phyloP scores from a whole-genome alignment of 2,329 filamentous ascomycete genomes.

The Parafenestella ontariensis region DNA sequence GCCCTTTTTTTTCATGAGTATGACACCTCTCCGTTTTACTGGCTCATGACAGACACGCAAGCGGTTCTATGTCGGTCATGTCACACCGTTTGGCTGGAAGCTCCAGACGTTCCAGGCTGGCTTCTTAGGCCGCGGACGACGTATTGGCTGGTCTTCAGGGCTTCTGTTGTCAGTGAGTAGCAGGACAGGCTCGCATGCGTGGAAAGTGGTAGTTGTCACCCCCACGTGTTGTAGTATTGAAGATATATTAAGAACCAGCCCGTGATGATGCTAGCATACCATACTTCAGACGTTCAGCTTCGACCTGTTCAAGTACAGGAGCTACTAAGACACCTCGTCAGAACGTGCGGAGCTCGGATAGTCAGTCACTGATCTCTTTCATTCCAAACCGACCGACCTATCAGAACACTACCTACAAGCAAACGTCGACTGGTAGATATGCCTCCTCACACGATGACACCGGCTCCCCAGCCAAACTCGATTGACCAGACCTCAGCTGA shows the following conservation, averaged over 20 bases:
- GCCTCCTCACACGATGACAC: background rate
- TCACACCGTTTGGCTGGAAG: background rate
- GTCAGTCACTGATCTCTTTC: background rate
- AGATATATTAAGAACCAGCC: background rate
- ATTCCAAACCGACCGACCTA: background rate
- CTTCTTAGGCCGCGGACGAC: no score
- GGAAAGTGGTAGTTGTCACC: background rate
- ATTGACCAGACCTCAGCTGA: background rate
- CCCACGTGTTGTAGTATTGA: background rate
- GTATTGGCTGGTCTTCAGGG: no score
- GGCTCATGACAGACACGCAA: background rate
- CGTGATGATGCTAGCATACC: background rate
- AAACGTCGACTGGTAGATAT: background rate
- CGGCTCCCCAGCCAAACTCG: background rate
- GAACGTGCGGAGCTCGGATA: background rate
- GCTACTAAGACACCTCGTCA: background rate
- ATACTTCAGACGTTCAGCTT: background rate
- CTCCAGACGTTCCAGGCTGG: background rate
- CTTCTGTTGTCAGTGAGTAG: background rate
- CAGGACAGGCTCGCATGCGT: background rate
- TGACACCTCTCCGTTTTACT: background rate
- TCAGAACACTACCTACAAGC: background rate
- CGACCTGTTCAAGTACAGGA: background rate
- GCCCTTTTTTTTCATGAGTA: background rate
- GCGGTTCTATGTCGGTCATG: background rate